Evolutionary conservation across 2,329 filamentous ascomycete species (phyloP), one percentile per base, ranked within the genome.

Genomic region (Fusarium sp.): DNA sequence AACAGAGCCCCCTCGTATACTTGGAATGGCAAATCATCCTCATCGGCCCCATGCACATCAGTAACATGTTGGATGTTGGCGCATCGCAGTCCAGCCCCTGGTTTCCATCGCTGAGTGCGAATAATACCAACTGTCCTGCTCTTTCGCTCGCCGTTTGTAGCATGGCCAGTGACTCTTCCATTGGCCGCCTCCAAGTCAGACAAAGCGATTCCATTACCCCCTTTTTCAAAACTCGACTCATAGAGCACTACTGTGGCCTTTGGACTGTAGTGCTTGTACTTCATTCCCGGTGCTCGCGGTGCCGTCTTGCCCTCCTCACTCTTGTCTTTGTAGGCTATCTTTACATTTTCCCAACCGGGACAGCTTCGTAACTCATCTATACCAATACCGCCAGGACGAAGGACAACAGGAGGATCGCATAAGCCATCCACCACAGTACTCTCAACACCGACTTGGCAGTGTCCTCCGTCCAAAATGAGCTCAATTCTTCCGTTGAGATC

Each of bases 221-320:
- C 77, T 13, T 63, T 70, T 14, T 62, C 64, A 76, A 75, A 80
- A 36, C 74, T 78, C 25, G 86, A 80, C 76, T 97, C 93, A 75
- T 94, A 97, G 3, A 98, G 83, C 15, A 97, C 82, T 4, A 99
- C 94, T 43, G 85, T 88, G 2, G 96, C 96, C 77, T 90, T 92
- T 2, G 96, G 96, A 41, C 94, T 97, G 75, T 99, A 99, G 77
- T 99, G 96, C 76, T 96, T 93, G 77, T 99, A 99, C 80, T 99
- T 99, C 96, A 99, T 99, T 2, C 96, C 96, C 0, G 96, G 96
- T 1, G 96, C 96, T 57, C 93, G 85, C 1, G 96, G 96, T 11
- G 86, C 85, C 2, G 77, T 81, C 49, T 86, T 87, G 7, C 87
- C 90, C 20, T 87, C 84, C 72, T 93, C 88, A 17, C 88, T 88